A percentile compares a stretch with the other conserved stretches of the same genome.
These are phyloP conservation scores for Trametes pubescens DNA, from an alignment of 1,284 basidiomycete genomes.

Conservation along the genomic window DNA sequence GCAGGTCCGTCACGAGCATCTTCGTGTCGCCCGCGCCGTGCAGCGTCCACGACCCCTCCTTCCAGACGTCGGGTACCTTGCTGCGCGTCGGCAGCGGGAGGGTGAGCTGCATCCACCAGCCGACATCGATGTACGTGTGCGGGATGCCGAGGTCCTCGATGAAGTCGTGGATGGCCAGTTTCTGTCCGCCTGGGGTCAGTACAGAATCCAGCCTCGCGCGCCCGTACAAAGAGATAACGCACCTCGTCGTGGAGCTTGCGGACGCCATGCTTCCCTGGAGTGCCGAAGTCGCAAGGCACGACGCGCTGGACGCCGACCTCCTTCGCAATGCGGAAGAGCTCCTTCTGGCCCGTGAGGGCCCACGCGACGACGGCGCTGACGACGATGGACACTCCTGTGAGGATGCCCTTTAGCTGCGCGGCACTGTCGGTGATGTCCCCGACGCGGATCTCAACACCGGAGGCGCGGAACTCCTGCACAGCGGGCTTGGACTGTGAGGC, in stretches of 20 bases:
- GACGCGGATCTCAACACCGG: conserved; percentile 30
- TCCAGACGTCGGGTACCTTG: not conserved
- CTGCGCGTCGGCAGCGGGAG: conserved; percentile 19
- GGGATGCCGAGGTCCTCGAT: conserved; percentile 20
- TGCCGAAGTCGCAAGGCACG: conserved; percentile 30
- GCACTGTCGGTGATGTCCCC: conserved; percentile 26
- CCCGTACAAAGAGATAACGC: not conserved
- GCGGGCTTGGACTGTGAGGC: conserved; percentile 23
- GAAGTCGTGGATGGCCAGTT: conserved; percentile 19
- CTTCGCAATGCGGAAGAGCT: conserved; percentile 31
- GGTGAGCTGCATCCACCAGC: conserved; percentile 32
- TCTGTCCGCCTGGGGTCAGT: not conserved
- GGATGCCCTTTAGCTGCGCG: conserved; percentile 17
- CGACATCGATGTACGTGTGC: conserved; percentile 33
- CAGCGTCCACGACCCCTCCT: conserved; percentile 7
- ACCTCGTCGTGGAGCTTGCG: conserved; percentile 30
- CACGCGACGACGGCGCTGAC: conserved; percentile 24
- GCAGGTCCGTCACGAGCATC: conserved; percentile 29
- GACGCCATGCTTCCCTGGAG: conserved; percentile 18
- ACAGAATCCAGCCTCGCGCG: not conserved
- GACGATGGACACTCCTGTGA: conserved; percentile 29
- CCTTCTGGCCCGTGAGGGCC: conserved; percentile 27
- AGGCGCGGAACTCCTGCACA: conserved; percentile 7
- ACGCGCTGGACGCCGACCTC: conserved; percentile 28
- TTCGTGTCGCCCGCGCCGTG: conserved; percentile 28